Percentiles rank a stretch among this genome's conserved stretches.
These are phyloP conservation scores for Leccinum variabile DNA, from an alignment of 1,284 basidiomycete species.

Conservation along the genomic window DNA sequence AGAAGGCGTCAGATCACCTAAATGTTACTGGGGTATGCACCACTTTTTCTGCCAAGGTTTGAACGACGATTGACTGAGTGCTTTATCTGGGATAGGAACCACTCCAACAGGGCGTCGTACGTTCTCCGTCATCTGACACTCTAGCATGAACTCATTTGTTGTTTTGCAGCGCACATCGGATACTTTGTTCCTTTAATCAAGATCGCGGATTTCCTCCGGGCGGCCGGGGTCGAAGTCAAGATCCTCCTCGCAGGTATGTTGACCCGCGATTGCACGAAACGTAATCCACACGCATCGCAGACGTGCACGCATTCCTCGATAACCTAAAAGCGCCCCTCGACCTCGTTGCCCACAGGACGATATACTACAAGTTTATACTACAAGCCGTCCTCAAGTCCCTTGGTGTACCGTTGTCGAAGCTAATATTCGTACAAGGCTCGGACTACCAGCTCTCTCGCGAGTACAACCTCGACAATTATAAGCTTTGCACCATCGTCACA, in stretches of 20 bases:
- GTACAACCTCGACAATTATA: neutral
- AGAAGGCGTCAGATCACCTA: slow-evolving; percentile 76
- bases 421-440: neutral
- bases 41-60: neutral
- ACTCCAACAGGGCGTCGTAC: slow-evolving; percentile 1
- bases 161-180: neutral
- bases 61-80: neutral
- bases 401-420: slow-evolving; percentile 76
- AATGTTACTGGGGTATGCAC: slow-evolving; percentile 56
- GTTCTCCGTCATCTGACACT: neutral
- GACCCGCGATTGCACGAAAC: neutral
- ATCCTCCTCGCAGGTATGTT: neutral
- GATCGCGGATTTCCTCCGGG: neutral
- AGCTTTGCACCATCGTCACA: slow-evolving; percentile 80
- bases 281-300: neutral
- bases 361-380: slow-evolving; percentile 77
- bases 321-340: slow-evolving; percentile 32
- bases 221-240: neutral
- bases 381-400: neutral
- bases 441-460: neutral
- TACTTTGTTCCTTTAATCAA: slow-evolving; percentile 1
- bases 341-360: slow-evolving; percentile 84
- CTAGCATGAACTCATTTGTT: neutral
- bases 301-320: neutral
- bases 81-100: neutral